phyloP scores from a whole-genome alignment of 176 grass and related monocot genomes.

The Echinochloa phyllopogon region DNA sequence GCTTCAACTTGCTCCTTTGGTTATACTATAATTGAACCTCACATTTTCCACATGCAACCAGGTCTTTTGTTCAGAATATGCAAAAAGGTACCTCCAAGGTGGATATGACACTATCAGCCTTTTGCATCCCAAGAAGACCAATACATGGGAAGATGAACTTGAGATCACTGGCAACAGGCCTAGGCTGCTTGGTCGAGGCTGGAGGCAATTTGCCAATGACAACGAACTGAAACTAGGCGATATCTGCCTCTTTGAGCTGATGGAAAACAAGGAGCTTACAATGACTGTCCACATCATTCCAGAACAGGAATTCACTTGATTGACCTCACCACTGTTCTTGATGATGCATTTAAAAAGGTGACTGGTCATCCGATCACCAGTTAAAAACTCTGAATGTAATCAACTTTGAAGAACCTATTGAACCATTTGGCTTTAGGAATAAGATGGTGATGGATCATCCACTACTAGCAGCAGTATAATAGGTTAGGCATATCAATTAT shows the following conservation, averaged over 20 bases:
- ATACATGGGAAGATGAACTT: constrained; percentile 19
- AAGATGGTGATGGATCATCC: background rate
- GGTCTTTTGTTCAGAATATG: constrained; percentile 25
- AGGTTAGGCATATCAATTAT: too few relatives aligned
- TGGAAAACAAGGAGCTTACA: constrained; percentile 37
- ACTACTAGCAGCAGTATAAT: background rate
- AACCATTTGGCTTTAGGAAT: background rate
- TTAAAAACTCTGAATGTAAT: background rate
- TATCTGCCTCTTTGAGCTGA: constrained; percentile 55
- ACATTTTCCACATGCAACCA: constrained; percentile 25
- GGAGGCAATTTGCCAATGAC: constrained; percentile 44
- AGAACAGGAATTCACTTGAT: constrained; percentile 14
- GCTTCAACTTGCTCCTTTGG: background rate
- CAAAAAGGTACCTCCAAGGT: constrained; percentile 19
- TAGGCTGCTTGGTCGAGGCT: constrained; percentile 23
- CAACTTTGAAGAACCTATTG: background rate
- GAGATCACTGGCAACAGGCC: background rate
- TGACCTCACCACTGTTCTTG: background rate
- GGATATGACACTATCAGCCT: constrained; percentile 7
- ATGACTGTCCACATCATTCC: constrained; percentile 51
- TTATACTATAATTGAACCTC: background rate
- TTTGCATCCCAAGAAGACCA: background rate
- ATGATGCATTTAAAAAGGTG: background rate
- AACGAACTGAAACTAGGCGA: constrained; percentile 46
- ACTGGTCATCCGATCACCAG: background rate